Conservation (phyloP, 805 yeast species). For the Saturnispora serradocipensis region DNA sequence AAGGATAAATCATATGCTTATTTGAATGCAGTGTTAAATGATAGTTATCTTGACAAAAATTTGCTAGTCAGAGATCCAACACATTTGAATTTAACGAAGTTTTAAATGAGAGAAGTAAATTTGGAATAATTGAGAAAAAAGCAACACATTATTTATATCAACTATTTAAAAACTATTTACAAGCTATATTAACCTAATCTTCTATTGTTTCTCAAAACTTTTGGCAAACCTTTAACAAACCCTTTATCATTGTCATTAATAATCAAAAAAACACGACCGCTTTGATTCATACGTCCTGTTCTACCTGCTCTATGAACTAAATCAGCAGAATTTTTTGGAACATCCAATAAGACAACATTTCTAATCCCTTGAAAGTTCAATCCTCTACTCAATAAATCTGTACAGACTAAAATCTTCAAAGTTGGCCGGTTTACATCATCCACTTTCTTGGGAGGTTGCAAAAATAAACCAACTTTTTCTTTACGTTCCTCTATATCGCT, state of each 20-base stretch:
- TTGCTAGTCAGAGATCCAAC: conserved; percentile 7
- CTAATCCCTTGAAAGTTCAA: conserved; percentile 74
- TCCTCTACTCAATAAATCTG: conserved; percentile 88
- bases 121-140: not conserved
- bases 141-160: not conserved
- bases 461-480: conserved; percentile 48
- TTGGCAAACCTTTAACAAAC: conserved; percentile 77
- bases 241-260: conserved; percentile 58
- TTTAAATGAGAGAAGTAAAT: not conserved
- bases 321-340: conserved; percentile 79
- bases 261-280: conserved; percentile 80
- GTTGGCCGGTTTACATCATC: conserved; percentile 25
- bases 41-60: conserved; percentile 8
- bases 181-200: conserved; percentile 21
- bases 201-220: conserved; percentile 47
- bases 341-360: conserved; percentile 75
- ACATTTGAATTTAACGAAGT: conserved; percentile 2
- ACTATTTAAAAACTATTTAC: not conserved
- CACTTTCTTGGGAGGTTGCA: conserved; percentile 46
- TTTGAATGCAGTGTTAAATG: conserved; percentile 30
- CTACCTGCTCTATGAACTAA: conserved; percentile 88
- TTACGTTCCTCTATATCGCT: conserved; percentile 59
- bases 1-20: conserved; percentile 32
- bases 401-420: conserved; percentile 69
- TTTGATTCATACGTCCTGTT: conserved; percentile 85